Evolutionary conservation across 2,329 filamentous ascomycete species (phyloP).

Genomic region (Apiospora phragmitis): DNA sequence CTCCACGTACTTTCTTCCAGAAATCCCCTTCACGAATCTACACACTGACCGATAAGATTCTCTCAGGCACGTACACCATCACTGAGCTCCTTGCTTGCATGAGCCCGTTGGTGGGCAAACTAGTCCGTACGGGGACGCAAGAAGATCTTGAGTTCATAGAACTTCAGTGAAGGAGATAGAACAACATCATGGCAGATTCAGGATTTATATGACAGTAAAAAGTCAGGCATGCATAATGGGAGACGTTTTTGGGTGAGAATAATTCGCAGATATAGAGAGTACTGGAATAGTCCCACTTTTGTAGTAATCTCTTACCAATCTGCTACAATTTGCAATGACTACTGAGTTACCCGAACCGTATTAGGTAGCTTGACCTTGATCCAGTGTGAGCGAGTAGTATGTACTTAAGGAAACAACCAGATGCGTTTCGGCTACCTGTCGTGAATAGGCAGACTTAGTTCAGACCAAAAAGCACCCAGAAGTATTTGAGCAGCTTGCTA

Average conservation of each 20-base stretch:
- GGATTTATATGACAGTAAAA: neutral
- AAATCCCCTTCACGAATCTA: too few relatives aligned
- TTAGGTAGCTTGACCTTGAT: too few relatives aligned
- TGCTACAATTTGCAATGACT: neutral
- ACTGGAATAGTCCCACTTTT: neutral
- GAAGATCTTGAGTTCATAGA: neutral
- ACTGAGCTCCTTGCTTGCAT: neutral
- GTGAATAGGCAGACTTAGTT: too few relatives aligned
- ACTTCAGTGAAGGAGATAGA: neutral
- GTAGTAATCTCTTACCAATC: neutral
- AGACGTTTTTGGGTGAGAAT: neutral
- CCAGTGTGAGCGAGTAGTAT: too few relatives aligned
- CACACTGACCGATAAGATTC: neutral
- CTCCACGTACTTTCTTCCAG: too few relatives aligned
- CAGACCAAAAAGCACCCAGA: too few relatives aligned
- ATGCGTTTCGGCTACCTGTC: too few relatives aligned
- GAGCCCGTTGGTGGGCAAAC: neutral
- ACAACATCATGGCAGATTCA: neutral
- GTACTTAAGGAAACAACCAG: too few relatives aligned
- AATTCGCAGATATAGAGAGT: neutral
- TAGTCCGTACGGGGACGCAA: neutral
- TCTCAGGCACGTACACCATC: neutral
- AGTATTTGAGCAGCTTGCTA: too few relatives aligned
- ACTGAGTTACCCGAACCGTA: too few relatives aligned
- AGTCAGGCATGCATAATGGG: neutral